These are phyloP conservation scores for Periglandula ipomoeae DNA, from an alignment of 2,329 filamentous ascomycete genomes.

Conservation along the genomic window DNA sequence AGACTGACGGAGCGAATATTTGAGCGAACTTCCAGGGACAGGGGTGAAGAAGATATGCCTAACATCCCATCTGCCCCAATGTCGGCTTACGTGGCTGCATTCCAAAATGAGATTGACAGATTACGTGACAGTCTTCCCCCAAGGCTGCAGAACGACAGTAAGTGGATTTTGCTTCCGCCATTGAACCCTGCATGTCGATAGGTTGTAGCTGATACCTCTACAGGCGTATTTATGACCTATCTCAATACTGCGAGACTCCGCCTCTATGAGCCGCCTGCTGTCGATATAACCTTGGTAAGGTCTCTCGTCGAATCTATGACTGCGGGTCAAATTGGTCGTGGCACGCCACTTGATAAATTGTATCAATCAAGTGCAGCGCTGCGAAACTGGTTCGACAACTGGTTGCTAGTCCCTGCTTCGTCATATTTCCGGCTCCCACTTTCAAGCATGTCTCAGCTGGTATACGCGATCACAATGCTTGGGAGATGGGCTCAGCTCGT, in stretches of 20 bases:
- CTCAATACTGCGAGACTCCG: slow-evolving; percentile 32
- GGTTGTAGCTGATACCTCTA: background rate
- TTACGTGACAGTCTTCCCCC: slow-evolving; percentile 27
- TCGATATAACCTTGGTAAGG: slow-evolving; percentile 31
- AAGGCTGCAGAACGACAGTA: slow-evolving; percentile 28
- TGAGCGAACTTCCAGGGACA: slow-evolving; percentile 27
- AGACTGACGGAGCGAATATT: slow-evolving; percentile 41
- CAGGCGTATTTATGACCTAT: slow-evolving; percentile 15
- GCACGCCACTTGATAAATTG: slow-evolving; percentile 39
- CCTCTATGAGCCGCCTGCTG: slow-evolving; percentile 37
- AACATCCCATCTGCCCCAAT: slow-evolving; percentile 30
- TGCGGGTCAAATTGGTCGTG: slow-evolving; percentile 23
- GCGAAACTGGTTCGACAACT: slow-evolving; percentile 39
- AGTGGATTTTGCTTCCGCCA: slow-evolving; percentile 11
- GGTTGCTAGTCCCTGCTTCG: slow-evolving; percentile 32
- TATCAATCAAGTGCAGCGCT: slow-evolving; percentile 39
- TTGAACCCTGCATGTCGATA: background rate
- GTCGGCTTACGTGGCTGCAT: slow-evolving; percentile 36
- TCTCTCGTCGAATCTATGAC: slow-evolving; percentile 35
- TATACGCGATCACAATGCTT: slow-evolving; percentile 42
- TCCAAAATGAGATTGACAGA: slow-evolving; percentile 35
- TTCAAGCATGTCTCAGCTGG: slow-evolving; percentile 33
- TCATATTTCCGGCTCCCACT: slow-evolving; percentile 38
- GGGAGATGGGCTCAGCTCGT: slow-evolving; percentile 41
- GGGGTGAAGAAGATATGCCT: slow-evolving; percentile 22